Conservation (phyloP, 257 asterid species). For the Solanum chiquidenum region DNA sequence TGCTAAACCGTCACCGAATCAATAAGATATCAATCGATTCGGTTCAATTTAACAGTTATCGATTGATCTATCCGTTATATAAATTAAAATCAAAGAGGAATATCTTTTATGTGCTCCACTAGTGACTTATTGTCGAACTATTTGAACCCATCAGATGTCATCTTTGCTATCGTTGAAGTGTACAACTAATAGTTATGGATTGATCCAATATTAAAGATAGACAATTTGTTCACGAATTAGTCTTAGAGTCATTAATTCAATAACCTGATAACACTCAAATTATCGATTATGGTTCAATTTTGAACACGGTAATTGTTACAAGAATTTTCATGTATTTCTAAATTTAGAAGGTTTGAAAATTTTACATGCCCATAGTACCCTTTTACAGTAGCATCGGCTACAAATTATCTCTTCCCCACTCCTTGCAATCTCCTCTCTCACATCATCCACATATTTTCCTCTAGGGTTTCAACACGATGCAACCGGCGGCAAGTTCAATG, state of each 20-base stretch:
- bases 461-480: conserved; percentile 20
- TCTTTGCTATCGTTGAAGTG: no score
- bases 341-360: neutral
- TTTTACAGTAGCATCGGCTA: neutral
- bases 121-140: neutral
- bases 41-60: no score
- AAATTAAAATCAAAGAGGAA: neutral
- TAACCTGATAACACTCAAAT: no score
- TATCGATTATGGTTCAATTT: no score
- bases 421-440: neutral
- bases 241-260: no score
- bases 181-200: no score
- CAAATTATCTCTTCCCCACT: neutral
- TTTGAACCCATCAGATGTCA: neutral
- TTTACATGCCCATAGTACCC: neutral
- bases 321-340: neutral
- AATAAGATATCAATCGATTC: neutral
- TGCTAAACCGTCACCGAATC: neutral
- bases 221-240: no score
- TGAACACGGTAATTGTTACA: neutral
- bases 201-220: no score
- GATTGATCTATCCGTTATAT: neutral
- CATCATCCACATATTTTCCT: neutral
- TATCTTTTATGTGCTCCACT: neutral
- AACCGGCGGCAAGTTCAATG: conserved; percentile 66